A percentile compares a stretch with the other conserved stretches of the same genome.
phyloP scores from a whole-genome alignment of 495 filamentous ascomycete genomes.

The Parachaetomium inaequale region DNA sequence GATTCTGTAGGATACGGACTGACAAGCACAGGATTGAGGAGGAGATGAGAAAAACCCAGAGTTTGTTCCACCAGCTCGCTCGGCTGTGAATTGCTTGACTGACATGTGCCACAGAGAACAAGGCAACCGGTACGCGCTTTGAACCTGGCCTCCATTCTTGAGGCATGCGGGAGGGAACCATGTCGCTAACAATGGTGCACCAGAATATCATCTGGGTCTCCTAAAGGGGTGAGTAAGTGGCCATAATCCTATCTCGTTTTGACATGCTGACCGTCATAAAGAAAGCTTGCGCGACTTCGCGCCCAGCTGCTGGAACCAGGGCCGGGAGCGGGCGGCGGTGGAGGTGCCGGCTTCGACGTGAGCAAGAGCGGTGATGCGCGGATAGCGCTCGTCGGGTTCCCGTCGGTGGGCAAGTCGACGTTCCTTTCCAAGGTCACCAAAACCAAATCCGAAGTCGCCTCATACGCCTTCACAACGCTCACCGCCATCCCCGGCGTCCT shows the following conservation, averaged over 20 bases:
- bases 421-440: conserved; percentile 99
- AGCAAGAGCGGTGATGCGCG: conserved; percentile 96
- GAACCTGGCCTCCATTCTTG: too few relatives aligned
- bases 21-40: conserved; percentile 79
- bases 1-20: conserved; percentile 15
- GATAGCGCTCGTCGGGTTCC: conserved; percentile 96
- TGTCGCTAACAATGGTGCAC: not conserved
- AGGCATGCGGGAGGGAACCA: too few relatives aligned
- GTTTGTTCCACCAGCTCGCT: conserved; percentile 46
- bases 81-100: conserved; percentile 18
- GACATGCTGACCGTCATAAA: conserved; percentile 37
- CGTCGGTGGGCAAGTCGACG: conserved; percentile 97
- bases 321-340: conserved; percentile 72
- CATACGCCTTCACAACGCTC: conserved; percentile 96
- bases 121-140: conserved; percentile 77
- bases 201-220: conserved; percentile 97
- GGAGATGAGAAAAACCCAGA: conserved; percentile 98
- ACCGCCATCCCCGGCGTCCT: conserved; percentile 97
- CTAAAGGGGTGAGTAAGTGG: conserved; percentile 74
- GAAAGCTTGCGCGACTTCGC: conserved; percentile 92
- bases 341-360: conserved; percentile 84
- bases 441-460: conserved; percentile 92
- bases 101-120: conserved; percentile 70
- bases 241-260: not conserved
- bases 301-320: conserved; percentile 93